Base-by-base conservation (phyloP, 345 rosid genomes). In the Pugionium cornutum region DNA sequence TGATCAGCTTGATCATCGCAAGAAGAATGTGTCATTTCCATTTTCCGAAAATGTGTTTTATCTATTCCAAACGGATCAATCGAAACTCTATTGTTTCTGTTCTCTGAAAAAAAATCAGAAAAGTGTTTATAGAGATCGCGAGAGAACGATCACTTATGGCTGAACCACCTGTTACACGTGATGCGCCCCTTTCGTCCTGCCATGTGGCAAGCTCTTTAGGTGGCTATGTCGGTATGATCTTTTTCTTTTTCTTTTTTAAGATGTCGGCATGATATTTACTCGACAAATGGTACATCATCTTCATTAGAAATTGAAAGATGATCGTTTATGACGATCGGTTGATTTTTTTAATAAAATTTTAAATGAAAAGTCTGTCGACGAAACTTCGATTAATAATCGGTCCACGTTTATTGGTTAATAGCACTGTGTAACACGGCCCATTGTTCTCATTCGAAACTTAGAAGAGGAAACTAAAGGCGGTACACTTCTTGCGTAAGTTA, bases 141-240 rank as follows among this genome's bases (percentile, higher is more conserved):
- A 34, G 53, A 62, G 1, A 29, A 9, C 2, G 35, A 18, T 34
- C 56, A 45, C 3, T 32, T 35, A 35, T n/a, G n/a, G 39, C 30
- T 7, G 30, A 48, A 76, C 78, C 78, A 68, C 56, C 1, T 5
- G 8, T 6, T 70, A 73, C 82, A 76, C 82, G 83, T 69, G 18
- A 18, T 18, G 18, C 18, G 18, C 18, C 18, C 18, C 18, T 18
- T 18, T 18, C 18, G 18, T 18, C 18, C 32, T 10, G 69, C 62
- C 80, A 72, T 80, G 80, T 72, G 18, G 18, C 18, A 18, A 18
- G 18, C 18, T 18, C 18, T 18, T 18, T 18, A 18, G 18, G 18
- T 18, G 18, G 18, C 18, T 18, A 18, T 18, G 18, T 18, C 18
- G 18, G 18, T 18, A 18, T 18, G 18, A 18, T 18, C 18, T 18